Conservation (phyloP, 163 green algal species). For the Smithsoniella earleae region DNA sequence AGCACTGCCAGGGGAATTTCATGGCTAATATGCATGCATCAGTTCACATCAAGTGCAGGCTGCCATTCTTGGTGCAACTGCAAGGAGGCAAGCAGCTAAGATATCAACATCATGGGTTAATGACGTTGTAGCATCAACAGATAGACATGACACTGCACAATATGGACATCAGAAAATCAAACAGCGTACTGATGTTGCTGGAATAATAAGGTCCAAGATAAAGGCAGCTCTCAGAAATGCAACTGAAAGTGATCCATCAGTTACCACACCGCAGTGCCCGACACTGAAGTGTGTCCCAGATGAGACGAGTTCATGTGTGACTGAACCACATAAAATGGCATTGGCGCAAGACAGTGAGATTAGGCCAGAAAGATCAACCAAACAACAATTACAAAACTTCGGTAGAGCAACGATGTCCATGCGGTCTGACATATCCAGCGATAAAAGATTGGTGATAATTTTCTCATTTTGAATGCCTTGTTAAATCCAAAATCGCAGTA, state of each 20-base stretch:
- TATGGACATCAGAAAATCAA: not conserved
- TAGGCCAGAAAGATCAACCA: too few relatives aligned
- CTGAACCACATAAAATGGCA: not conserved
- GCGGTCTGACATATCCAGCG: too few relatives aligned
- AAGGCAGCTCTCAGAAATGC: not conserved
- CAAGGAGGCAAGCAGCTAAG: not conserved
- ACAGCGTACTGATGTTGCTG: not conserved
- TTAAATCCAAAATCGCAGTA: too few relatives aligned
- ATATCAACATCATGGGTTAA: conserved; percentile 17
- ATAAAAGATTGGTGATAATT: too few relatives aligned
- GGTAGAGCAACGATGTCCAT: too few relatives aligned
- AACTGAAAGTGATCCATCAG: not conserved
- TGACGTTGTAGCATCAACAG: not conserved
- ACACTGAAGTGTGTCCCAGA: not conserved
- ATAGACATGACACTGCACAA: not conserved
- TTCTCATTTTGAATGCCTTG: too few relatives aligned
- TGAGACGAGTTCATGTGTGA: too few relatives aligned
- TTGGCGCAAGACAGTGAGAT: not conserved
- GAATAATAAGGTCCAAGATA: not conserved
- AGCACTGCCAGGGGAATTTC: too few relatives aligned
- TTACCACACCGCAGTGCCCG: not conserved
- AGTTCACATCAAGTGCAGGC: not conserved
- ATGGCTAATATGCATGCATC: too few relatives aligned
- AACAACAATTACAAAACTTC: too few relatives aligned
- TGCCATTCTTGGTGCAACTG: not conserved